A percentile compares a stretch with the other conserved stretches of the same genome.
These are phyloP conservation scores for Syzygium oleosum DNA, from an alignment of 345 rosid genomes.

Conservation along the genomic window DNA sequence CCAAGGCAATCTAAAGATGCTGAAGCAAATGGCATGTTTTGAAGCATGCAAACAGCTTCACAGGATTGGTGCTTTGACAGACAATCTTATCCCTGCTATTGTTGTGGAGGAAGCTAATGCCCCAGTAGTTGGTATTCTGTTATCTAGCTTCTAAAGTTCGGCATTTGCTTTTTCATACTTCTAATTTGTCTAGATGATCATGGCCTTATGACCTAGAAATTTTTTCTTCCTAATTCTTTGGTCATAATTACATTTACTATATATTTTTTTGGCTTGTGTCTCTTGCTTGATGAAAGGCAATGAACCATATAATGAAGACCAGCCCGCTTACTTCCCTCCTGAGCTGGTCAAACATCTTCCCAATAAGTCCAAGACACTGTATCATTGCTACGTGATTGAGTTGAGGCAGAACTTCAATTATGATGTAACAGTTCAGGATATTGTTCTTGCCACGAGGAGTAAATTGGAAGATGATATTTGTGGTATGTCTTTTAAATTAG, in stretches of 20 bases:
- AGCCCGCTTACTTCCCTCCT: constrained; percentile 64
- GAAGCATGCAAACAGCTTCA: constrained; percentile 83
- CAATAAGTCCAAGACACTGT: constrained; percentile 7
- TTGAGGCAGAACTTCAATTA: constrained; percentile 31
- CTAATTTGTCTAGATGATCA: background rate
- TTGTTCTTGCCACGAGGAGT: constrained; percentile 50
- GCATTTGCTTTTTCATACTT: background rate
- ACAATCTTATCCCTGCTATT: constrained; percentile 75
- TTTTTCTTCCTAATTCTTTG: background rate
- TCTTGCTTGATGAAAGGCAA: constrained; percentile 20
- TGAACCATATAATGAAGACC: constrained; percentile 34
- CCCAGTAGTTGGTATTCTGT: constrained; percentile 27
- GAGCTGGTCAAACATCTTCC: constrained; percentile 40
- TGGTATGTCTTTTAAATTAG: constrained; percentile 26
- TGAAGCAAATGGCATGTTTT: constrained; percentile 69
- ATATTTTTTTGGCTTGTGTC: background rate
- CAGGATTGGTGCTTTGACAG: constrained; percentile 57
- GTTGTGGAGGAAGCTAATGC: constrained; percentile 40
- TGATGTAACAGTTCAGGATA: constrained; percentile 28
- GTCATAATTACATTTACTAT: background rate
- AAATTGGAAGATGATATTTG: constrained; percentile 41
- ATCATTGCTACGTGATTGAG: constrained; percentile 51
- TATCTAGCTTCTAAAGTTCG: background rate
- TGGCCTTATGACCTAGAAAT: background rate
- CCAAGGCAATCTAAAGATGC: constrained; percentile 21